These are phyloP conservation scores for Colletotrichum neosansevieriae DNA, from an alignment of 2,329 filamentous ascomycete genomes.

Conservation along the genomic window DNA sequence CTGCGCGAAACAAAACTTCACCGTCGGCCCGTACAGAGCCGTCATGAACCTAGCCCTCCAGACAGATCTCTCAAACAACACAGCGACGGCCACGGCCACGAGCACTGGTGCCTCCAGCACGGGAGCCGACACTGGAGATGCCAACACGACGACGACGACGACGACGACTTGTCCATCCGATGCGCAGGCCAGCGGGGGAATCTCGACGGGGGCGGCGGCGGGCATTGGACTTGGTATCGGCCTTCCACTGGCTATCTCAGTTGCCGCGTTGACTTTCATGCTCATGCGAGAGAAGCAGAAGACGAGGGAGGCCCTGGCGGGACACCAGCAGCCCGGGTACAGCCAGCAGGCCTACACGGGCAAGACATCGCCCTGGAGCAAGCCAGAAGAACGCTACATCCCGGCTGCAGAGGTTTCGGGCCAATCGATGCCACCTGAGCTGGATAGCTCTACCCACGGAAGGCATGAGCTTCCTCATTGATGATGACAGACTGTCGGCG, in stretches of 20 bases:
- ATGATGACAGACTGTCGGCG: neutral
- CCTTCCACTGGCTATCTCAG: conserved; percentile 22
- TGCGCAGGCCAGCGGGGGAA: neutral
- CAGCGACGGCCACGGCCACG: neutral
- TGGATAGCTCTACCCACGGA: neutral
- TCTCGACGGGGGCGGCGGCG: conserved; percentile 30
- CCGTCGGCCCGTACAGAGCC: conserved; percentile 8
- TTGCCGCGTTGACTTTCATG: conserved; percentile 20
- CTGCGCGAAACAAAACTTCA: conserved; percentile 29
- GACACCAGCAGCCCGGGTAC: neutral
- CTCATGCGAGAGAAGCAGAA: conserved; percentile 37
- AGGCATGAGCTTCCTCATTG: conserved; percentile 28
- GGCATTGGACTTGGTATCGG: conserved; percentile 36
- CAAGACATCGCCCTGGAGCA: conserved; percentile 1
- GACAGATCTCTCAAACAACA: conserved; percentile 7
- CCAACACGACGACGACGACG: neutral
- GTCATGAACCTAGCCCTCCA: conserved; percentile 30
- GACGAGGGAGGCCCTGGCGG: conserved; percentile 1
- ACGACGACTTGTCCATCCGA: neutral
- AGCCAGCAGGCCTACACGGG: conserved; percentile 9
- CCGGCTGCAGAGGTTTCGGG: conserved; percentile 15
- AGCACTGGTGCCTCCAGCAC: neutral
- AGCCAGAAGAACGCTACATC: neutral
- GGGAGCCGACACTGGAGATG: neutral
- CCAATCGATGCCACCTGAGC: conserved; percentile 5